Evolutionary conservation across 768 basidiomycete species (phyloP).

Genomic region (Suillus fuscotomentosus): DNA sequence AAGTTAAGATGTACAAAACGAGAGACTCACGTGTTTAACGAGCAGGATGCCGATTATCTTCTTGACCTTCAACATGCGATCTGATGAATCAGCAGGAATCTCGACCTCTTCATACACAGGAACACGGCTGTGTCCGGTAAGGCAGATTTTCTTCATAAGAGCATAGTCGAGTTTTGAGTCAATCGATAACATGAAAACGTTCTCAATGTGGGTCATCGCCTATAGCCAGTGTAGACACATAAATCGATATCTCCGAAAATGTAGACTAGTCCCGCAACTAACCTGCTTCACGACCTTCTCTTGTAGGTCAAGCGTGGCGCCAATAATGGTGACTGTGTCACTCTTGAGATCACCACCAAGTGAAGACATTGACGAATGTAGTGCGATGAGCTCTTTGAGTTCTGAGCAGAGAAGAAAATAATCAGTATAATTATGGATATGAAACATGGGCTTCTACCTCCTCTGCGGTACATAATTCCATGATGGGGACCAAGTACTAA

Average conservation of each 20-base stretch:
- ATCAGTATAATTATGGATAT: background rate
- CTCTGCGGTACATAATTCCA: slow-evolving; percentile 87
- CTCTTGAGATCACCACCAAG: slow-evolving; percentile 84
- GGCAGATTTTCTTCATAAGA: slow-evolving; percentile 70
- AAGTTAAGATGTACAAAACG: background rate
- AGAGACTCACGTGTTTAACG: slow-evolving; percentile 62
- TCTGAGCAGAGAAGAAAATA: slow-evolving; percentile 36
- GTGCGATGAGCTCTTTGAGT: slow-evolving; percentile 86
- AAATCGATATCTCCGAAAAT: background rate
- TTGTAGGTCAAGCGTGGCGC: slow-evolving; percentile 85
- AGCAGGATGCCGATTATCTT: slow-evolving; percentile 85
- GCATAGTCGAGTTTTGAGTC: slow-evolving; percentile 81
- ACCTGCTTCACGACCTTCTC: slow-evolving; percentile 79
- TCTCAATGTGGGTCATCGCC: slow-evolving; percentile 80
- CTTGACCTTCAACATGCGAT: slow-evolving; percentile 56
- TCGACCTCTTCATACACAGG: slow-evolving; percentile 82
- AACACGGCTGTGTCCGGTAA: slow-evolving; percentile 81
- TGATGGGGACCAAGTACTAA: slow-evolving; percentile 78
- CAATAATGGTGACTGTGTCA: slow-evolving; percentile 89
- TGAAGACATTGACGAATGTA: slow-evolving; percentile 72
- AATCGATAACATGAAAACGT: slow-evolving; percentile 88
- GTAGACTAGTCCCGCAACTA: background rate
- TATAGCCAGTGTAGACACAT: slow-evolving; percentile 18
- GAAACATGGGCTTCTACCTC: slow-evolving; percentile 33
- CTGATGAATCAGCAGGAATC: slow-evolving; percentile 39